Evolutionary conservation across 2,329 filamentous ascomycete species (phyloP).

Genomic region (Phoma herbarum): DNA sequence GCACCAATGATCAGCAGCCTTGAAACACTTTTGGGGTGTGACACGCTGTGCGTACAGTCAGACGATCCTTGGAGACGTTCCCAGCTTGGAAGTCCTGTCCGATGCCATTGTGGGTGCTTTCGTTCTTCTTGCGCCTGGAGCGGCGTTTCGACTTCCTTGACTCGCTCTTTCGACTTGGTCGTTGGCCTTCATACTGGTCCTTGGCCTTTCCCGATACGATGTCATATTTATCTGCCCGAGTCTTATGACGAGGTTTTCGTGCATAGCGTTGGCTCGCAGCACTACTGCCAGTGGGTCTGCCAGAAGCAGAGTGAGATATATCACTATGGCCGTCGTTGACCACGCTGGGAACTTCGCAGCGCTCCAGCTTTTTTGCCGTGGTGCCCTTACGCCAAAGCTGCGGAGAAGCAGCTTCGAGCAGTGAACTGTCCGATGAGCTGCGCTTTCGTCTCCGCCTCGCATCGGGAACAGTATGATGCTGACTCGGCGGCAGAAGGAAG

Average conservation of each 20-base stretch:
- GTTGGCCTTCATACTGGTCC: slow-evolving; percentile 36
- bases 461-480: slow-evolving; percentile 24
- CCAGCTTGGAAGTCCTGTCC: slow-evolving; percentile 57
- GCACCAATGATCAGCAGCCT: slow-evolving; percentile 38
- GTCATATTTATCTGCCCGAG: slow-evolving; percentile 57
- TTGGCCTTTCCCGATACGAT: slow-evolving; percentile 42
- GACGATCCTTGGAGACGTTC: slow-evolving; percentile 55
- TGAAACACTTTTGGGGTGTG: slow-evolving; percentile 16
- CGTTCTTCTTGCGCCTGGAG: slow-evolving; percentile 48
- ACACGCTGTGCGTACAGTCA: slow-evolving; percentile 54
- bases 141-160: slow-evolving; percentile 48
- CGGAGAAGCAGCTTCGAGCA: slow-evolving; percentile 36
- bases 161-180: slow-evolving; percentile 33
- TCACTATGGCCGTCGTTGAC: slow-evolving; percentile 27
- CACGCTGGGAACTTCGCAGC: slow-evolving; percentile 16
- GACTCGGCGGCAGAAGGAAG: slow-evolving; percentile 33
- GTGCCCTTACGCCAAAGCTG: slow-evolving; percentile 23
- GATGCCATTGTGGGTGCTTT: slow-evolving; percentile 48
- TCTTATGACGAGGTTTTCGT: slow-evolving; percentile 57
- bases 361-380: slow-evolving; percentile 9
- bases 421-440: slow-evolving; percentile 52
- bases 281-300: slow-evolving; percentile 28
- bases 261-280: slow-evolving; percentile 48
- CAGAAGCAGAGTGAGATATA: slow-evolving; percentile 25
- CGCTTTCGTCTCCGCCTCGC: slow-evolving; percentile 44